Percentiles rank a stretch among this genome's conserved stretches.
phyloP scores from a whole-genome alignment of 2,329 filamentous ascomycete genomes.

The Pyricularia grisea region DNA sequence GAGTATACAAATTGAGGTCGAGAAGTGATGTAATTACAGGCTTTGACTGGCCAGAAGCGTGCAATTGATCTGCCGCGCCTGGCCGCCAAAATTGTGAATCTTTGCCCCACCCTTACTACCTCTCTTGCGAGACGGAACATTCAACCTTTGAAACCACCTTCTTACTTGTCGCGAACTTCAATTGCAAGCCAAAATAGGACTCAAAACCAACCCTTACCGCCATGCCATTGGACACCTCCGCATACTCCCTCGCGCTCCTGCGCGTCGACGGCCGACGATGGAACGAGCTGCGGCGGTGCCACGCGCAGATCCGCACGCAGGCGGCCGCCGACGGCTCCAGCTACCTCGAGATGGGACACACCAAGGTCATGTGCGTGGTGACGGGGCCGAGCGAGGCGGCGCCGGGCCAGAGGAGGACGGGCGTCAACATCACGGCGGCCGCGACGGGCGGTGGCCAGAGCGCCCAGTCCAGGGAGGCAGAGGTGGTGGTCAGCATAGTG shows the following conservation, averaged over 20 bases:
- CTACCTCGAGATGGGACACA: conserved; percentile 96
- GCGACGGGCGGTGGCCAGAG: conserved; percentile 16
- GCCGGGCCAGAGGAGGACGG: conserved; percentile 32
- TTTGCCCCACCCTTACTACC: no score
- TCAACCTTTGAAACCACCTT: no score
- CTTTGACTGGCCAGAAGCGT: no score
- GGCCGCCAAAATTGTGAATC: no score
- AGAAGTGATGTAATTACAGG: no score
- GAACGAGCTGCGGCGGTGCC: conserved; percentile 89
- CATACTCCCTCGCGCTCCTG: conserved; percentile 77
- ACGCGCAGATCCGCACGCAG: conserved; percentile 86
- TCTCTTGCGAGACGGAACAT: no score
- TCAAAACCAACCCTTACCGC: conserved; percentile 9
- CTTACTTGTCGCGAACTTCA: no score
- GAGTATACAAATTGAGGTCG: no score
- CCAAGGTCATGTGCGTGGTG: conserved; percentile 89
- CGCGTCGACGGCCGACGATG: conserved; percentile 80
- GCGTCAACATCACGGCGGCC: conserved; percentile 33
- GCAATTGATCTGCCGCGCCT: no score
- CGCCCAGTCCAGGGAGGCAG: conserved; percentile 40
- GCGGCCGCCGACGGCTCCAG: conserved; percentile 86
- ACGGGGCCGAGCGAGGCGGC: conserved; percentile 68
- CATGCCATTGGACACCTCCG: conserved; percentile 94
- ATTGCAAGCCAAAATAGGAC: no score
- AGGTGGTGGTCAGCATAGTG: conserved; percentile 72